A percentile compares a stretch with the other conserved stretches of the same genome.
Evolutionary conservation across 208 protist species (phyloP).

Genomic region (Angomonas deanei): DNA sequence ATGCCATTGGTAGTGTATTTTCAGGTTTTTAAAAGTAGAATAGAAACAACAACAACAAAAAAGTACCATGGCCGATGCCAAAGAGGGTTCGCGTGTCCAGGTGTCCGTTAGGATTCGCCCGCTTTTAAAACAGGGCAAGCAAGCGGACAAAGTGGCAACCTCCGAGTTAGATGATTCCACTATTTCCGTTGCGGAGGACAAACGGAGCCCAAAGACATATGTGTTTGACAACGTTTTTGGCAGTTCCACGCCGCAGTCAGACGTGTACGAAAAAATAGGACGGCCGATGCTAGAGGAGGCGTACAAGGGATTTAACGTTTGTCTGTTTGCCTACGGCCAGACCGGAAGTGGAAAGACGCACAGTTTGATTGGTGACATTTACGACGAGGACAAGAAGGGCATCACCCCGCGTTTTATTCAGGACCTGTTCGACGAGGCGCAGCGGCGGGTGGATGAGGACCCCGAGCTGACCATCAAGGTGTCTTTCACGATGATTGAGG

Average conservation of each 20-base stretch:
- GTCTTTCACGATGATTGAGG: slow-evolving; percentile 78
- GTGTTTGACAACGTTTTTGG: slow-evolving; percentile 42
- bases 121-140: slow-evolving; percentile 11
- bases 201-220: slow-evolving; percentile 16
- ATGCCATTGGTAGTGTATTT: too few species aligned
- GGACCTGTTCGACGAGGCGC: slow-evolving; percentile 37
- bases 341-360: slow-evolving; percentile 77
- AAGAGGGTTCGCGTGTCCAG: slow-evolving; percentile 20
- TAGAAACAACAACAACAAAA: background rate
- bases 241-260: slow-evolving; percentile 27
- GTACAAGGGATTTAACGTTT: slow-evolving; percentile 82
- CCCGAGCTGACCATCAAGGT: slow-evolving; percentile 39
- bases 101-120: slow-evolving; percentile 31
- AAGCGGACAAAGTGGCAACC: slow-evolving; percentile 15
- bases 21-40: background rate
- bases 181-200: slow-evolving; percentile 20
- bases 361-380: slow-evolving; percentile 58
- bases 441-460: slow-evolving; percentile 45
- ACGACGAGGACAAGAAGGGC: slow-evolving; percentile 26
- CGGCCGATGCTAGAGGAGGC: slow-evolving; percentile 72
- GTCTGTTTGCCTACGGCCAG: slow-evolving; percentile 77
- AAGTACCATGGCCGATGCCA: background rate
- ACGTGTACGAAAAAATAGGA: slow-evolving; percentile 70
- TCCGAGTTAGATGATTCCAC: background rate
- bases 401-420: slow-evolving; percentile 30